Base-by-base conservation (phyloP, 495 filamentous ascomycete species). In the Articulospora tetracladia region DNA sequence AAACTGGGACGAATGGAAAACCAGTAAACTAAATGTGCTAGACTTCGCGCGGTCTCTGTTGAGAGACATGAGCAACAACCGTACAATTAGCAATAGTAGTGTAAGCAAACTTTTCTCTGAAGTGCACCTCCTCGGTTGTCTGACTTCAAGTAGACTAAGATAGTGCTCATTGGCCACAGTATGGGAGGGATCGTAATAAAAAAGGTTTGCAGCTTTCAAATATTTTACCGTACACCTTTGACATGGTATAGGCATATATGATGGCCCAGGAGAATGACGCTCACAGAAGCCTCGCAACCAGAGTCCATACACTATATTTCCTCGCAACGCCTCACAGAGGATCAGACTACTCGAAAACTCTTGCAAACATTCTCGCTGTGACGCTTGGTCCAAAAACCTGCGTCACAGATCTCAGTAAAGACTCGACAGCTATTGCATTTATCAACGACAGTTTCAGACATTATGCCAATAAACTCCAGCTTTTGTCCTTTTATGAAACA, bases 151-250 rank as follows among this genome's bases (percentile, higher is more conserved):
- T 55, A 72, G 69, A 11, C 66, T 68, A 20, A n/a, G n/a, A 70
- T 83, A 24, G 66, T 82, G 15, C 57, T 83, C 3, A 67, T 83
- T 23, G 78, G 75, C 7, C 81, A 84, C 66, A 76, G 72, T 61
- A 81, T 82, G 80, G 81, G 81, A 23, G 80, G 80, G 1, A 67
- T 77, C 26, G 76, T 85, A n/a, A 74, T 77, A 15, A 85, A 85
- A 60, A 79, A 76, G 60, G 55, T 64, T 20, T 71, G 69, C 57
- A 68, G 70, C 12, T 61, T 72, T 15, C 61, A 62, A 28, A 60
- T 53, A 20, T 28, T n/a, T n/a, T n/a, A n/a, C n/a, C n/a, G n/a
- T n/a, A n/a, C n/a, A n/a, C n/a, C n/a, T n/a, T n/a, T n/a, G n/a
- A n/a, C n/a, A n/a, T n/a, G n/a, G n/a, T n/a, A n/a, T n/a, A n/a